Conservation (phyloP, 2,329 filamentous ascomycete species). For the Colletotrichum sp. region DNA sequence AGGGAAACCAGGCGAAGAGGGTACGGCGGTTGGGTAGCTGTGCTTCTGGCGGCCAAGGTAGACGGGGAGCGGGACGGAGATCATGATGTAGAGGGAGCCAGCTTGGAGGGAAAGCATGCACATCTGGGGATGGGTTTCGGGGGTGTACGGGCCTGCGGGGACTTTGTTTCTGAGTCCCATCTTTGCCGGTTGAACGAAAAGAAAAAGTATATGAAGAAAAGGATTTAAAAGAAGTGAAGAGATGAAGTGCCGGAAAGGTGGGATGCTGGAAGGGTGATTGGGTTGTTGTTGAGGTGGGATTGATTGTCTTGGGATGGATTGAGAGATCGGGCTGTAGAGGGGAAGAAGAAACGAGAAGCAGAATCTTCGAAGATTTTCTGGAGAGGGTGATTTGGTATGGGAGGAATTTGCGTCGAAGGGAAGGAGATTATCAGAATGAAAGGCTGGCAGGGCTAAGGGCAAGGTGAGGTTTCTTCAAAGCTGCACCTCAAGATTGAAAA, state of each 20-base stretch:
- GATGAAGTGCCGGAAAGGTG: not conserved
- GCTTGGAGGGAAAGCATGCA: not conserved
- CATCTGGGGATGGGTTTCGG: not conserved
- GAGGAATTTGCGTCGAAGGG: accelerated
- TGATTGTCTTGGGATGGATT: accelerated
- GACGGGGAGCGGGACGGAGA: slow-evolving; percentile 16
- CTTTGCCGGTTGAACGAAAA: not conserved
- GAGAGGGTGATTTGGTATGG: accelerated
- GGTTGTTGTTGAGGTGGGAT: not conserved
- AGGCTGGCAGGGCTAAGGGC: not conserved
- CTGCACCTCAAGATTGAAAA: not conserved
- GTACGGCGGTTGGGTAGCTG: not conserved
- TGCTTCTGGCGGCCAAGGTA: not conserved
- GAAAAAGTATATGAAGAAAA: not conserved
- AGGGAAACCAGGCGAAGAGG: slow-evolving; percentile 17
- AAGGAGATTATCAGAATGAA: not conserved
- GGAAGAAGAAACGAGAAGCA: not conserved
- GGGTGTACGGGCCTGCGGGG: not conserved
- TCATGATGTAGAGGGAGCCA: slow-evolving; percentile 19
- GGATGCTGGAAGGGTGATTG: not conserved
- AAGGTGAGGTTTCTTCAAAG: not conserved
- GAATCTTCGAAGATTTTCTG: accelerated
- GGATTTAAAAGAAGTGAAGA: not conserved
- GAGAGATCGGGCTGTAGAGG: accelerated
- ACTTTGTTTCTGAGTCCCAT: not conserved